These are phyloP conservation scores for Panicum virgatum DNA, from an alignment of 202 grass and related monocot species.

Conservation along the genomic window DNA sequence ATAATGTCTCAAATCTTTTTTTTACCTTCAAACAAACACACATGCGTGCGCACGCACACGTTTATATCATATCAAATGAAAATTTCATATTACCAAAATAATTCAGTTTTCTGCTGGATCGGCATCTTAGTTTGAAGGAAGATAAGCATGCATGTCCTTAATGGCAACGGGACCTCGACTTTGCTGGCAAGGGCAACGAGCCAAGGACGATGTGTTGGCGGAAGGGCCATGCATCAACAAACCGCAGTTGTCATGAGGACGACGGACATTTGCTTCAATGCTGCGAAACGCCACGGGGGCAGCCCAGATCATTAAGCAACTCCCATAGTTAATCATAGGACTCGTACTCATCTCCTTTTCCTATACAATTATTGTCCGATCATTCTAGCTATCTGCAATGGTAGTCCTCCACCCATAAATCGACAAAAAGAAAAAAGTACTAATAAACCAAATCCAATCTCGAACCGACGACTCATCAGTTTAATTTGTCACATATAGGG, in stretches of 20 bases:
- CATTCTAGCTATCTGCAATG: constrained; percentile 5
- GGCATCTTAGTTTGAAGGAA: background rate
- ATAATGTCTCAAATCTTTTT: background rate
- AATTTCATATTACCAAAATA: background rate
- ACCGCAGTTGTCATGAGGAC: constrained; percentile 33
- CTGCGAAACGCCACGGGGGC: constrained; percentile 40
- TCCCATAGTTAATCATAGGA: constrained; percentile 22
- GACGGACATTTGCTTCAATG: constrained; percentile 58
- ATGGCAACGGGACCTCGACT: constrained; percentile 13
- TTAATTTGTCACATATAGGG: background rate
- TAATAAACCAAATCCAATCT: background rate
- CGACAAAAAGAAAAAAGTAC: background rate
- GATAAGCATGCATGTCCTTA: constrained; percentile 30
- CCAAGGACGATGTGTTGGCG: constrained; percentile 24
- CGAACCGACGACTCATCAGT: background rate
- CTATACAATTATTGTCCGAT: constrained; percentile 20
- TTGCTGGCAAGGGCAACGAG: constrained; percentile 31
- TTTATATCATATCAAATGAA: background rate
- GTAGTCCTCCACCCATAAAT: no score
- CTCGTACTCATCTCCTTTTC: constrained; percentile 20
- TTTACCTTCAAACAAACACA: background rate
- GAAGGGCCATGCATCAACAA: constrained; percentile 36
- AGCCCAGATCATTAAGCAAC: constrained; percentile 26
- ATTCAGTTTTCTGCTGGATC: background rate
- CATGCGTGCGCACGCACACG: no score